A percentile compares a stretch with the other conserved stretches of the same genome.
These are phyloP conservation scores for Epichloe hybrida DNA, from an alignment of 2,329 filamentous ascomycete species.

Conservation along the genomic window DNA sequence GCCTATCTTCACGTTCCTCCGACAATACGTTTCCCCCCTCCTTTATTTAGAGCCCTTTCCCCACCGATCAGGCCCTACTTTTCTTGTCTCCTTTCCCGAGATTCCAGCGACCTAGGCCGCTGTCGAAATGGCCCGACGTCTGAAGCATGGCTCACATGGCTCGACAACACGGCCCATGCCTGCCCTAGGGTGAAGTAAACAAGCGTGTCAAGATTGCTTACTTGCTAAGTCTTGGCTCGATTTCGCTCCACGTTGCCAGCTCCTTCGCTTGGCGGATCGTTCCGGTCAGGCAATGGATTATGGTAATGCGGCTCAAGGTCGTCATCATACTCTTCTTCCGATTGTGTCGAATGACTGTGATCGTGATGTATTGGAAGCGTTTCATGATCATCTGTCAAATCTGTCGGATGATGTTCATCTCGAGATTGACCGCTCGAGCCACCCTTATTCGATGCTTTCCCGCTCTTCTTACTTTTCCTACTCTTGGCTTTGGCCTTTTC, in stretches of 20 bases:
- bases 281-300: slow-evolving; percentile 9
- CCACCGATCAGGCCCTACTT: not conserved
- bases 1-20: not conserved
- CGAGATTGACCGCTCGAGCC: slow-evolving; percentile 12
- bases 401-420: slow-evolving; percentile 11
- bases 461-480: slow-evolving; percentile 73
- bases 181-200: not conserved
- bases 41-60: slow-evolving; percentile 1
- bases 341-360: slow-evolving; percentile 24
- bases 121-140: not conserved
- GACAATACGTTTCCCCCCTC: not conserved
- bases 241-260: slow-evolving; percentile 8
- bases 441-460: slow-evolving; percentile 35
- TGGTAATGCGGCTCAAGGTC: slow-evolving; percentile 17
- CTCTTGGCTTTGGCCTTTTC: slow-evolving; percentile 94
- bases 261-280: slow-evolving; percentile 5
- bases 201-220: not conserved
- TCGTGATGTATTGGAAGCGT: slow-evolving; percentile 11
- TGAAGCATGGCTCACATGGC: not conserved
- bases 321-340: slow-evolving; percentile 26
- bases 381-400: slow-evolving; percentile 12
- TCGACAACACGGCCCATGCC: not conserved
- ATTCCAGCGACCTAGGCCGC: not conserved
- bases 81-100: too few species aligned
- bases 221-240: slow-evolving; percentile 5